phyloP scores from a whole-genome alignment of 23 red algal genomes.

The Agarophyton chilense region DNA sequence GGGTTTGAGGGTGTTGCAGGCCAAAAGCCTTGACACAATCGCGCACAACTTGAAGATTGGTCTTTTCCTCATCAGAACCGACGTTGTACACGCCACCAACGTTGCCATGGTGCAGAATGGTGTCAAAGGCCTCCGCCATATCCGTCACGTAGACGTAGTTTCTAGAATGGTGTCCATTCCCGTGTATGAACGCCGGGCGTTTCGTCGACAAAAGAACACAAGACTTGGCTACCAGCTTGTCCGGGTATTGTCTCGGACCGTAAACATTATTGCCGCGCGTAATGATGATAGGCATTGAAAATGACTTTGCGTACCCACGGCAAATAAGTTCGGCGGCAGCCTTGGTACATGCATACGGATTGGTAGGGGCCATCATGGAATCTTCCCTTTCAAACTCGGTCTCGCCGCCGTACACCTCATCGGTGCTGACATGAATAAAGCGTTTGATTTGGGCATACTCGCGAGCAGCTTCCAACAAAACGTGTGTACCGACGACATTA shows the following conservation, averaged over 20 bases:
- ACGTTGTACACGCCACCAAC: constrained; percentile 95
- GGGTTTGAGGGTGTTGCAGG: constrained; percentile 8
- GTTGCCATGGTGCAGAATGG: constrained; percentile 88
- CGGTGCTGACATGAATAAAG: constrained; percentile 96
- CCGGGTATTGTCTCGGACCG: constrained; percentile 96
- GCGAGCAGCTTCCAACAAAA: constrained; percentile 86
- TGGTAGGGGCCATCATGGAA: constrained; percentile 87
- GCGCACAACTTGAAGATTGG: constrained; percentile 82
- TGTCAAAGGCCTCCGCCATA: constrained; percentile 87
- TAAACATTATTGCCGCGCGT: constrained; percentile 98
- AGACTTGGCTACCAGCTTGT: constrained; percentile 96
- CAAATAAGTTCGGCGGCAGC: constrained; percentile 95
- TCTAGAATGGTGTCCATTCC: constrained; percentile 78
- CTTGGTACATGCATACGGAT: constrained; percentile 98
- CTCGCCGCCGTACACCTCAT: constrained; percentile 98
- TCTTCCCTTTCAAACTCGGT: constrained; percentile 87
- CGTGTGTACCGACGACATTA: constrained; percentile 97
- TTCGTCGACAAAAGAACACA: constrained; percentile 67
- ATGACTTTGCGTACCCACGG: constrained; percentile 87
- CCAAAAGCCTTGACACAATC: constrained; percentile 76
- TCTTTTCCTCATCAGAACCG: constrained; percentile 86
- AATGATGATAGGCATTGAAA: constrained; percentile 93
- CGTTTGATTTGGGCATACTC: constrained; percentile 75
- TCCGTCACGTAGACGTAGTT: constrained; percentile 93
- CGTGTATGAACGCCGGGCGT: constrained; percentile 83